Conservation (phyloP, 257 asterid species). For the Echium plantagineum region DNA sequence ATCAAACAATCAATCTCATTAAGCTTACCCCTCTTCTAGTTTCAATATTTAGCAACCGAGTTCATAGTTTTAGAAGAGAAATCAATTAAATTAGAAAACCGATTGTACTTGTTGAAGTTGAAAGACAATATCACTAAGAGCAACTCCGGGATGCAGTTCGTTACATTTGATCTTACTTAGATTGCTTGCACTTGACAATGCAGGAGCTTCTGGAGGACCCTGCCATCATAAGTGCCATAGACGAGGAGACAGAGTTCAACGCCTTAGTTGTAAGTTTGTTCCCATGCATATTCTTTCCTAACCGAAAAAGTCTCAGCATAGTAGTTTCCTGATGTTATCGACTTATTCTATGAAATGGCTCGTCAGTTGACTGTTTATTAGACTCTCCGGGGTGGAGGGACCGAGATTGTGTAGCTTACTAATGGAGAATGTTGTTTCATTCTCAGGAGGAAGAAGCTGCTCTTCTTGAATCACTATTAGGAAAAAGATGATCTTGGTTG, state of each 20-base stretch:
- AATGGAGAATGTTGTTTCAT: conserved; percentile 7
- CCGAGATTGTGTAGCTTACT: conserved; percentile 2
- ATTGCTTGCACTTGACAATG: not conserved
- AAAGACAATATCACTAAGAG: not conserved
- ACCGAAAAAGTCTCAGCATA: not conserved
- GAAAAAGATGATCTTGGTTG: conserved; percentile 34
- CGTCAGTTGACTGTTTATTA: not conserved
- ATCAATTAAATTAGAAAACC: too few relatives aligned
- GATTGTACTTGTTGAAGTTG: not conserved
- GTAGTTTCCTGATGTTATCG: conserved; percentile 6
- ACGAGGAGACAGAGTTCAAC: conserved; percentile 95
- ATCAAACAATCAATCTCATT: not conserved
- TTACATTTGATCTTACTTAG: not conserved
- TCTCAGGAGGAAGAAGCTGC: conserved; percentile 93
- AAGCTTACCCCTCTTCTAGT: not conserved
- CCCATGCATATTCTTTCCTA: not conserved
- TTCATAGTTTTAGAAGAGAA: not conserved
- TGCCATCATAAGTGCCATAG: conserved; percentile 64
- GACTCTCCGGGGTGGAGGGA: too few relatives aligned
- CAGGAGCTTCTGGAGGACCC: conserved; percentile 96
- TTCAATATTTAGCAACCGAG: not conserved
- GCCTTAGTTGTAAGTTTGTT: conserved; percentile 76
- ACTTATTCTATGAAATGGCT: not conserved
- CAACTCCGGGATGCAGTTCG: not conserved
- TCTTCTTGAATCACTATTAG: conserved; percentile 74